phyloP scores from a whole-genome alignment of 768 basidiomycete genomes.

The Psilocybe cyanescens region DNA sequence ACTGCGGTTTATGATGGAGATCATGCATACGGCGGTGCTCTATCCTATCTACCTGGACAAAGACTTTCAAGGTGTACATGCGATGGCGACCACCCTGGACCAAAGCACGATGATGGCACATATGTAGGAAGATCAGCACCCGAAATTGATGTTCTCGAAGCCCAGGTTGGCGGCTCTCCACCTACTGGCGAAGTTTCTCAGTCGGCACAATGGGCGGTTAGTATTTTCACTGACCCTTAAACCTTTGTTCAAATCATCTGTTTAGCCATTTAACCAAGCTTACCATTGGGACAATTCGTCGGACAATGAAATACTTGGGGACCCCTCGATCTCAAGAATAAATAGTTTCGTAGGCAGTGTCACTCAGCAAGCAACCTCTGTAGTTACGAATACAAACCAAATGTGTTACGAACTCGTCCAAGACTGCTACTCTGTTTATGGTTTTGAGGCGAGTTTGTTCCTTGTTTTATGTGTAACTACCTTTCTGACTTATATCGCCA shows the following conservation, averaged over 20 bases:
- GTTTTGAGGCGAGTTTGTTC: slow-evolving; percentile 62
- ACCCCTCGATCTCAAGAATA: slow-evolving; percentile 54
- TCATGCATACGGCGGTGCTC: slow-evolving; percentile 33
- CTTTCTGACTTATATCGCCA: not conserved
- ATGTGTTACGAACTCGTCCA: slow-evolving; percentile 66
- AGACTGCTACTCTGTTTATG: slow-evolving; percentile 73
- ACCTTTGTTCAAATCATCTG: not conserved
- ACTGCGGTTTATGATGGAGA: slow-evolving; percentile 70
- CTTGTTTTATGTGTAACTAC: not conserved
- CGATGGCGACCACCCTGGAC: slow-evolving; percentile 79
- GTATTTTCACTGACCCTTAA: slow-evolving; percentile 26
- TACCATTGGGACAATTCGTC: slow-evolving; percentile 70
- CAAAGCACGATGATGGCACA: slow-evolving; percentile 69
- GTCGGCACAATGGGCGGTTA: slow-evolving; percentile 81
- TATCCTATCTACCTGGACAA: slow-evolving; percentile 85
- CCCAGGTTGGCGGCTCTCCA: slow-evolving; percentile 54
- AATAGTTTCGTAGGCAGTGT: slow-evolving; percentile 73
- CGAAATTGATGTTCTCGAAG: slow-evolving; percentile 92
- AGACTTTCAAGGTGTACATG: slow-evolving; percentile 89
- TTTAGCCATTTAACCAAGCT: slow-evolving; percentile 73
- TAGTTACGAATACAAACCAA: slow-evolving; percentile 67
- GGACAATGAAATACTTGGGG: slow-evolving; percentile 56
- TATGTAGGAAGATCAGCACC: slow-evolving; percentile 85
- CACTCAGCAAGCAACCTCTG: slow-evolving; percentile 84
- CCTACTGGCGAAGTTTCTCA: slow-evolving; percentile 71